Evolutionary conservation across 75 land plant genomes (phyloP), one percentile per base, ranked within the genome.

Genomic region (Chamaecyparis obtusa): DNA sequence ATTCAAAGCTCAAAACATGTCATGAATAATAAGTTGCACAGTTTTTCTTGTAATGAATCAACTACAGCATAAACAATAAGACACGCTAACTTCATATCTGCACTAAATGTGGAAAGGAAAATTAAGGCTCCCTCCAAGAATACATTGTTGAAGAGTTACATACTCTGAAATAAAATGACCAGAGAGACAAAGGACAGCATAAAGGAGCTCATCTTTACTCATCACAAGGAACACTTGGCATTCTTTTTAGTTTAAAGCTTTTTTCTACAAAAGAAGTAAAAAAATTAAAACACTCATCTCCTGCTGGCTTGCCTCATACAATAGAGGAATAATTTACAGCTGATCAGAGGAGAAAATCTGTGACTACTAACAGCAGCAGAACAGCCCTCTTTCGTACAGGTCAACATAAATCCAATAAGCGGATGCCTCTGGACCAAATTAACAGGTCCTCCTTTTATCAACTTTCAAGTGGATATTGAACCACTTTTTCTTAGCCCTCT

Each of bases 401-500:
- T 74, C 76, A 74, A 33, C 36, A 74, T 74, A 14, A 33, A 32
- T 30, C 76, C 33, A 74, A 30, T 74, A 74, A 32, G 36, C 69
- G 24, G 36, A 74, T 1, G 33, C 36, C 32, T 74, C 36, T 74
- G 76, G 33, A 13, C 5, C 16, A 56, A 74, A 39, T 87, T 35
- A 89, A 75, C 94, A 94, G 33, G 90, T 83, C 86, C 92, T 93
- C 78, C 91, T 92, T 89, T 90, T 94, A 87, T 95, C 95, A 77
- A 94, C 91, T 87, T 95, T 97, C 78, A 93, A 86, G 67, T 90
- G 95, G 71, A 96, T 88, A 46, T 92, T 92, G 87, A 88, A 96
- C 98, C 99, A 96, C 86, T 94, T 96, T 87, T 91, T 97, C 88
- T 88, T 94, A 15, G 89, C 10, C 78, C 93, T 88, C 16, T 93